Evolutionary conservation across 106 monocot species (phyloP).

Genomic region (Cymbidium sinense): DNA sequence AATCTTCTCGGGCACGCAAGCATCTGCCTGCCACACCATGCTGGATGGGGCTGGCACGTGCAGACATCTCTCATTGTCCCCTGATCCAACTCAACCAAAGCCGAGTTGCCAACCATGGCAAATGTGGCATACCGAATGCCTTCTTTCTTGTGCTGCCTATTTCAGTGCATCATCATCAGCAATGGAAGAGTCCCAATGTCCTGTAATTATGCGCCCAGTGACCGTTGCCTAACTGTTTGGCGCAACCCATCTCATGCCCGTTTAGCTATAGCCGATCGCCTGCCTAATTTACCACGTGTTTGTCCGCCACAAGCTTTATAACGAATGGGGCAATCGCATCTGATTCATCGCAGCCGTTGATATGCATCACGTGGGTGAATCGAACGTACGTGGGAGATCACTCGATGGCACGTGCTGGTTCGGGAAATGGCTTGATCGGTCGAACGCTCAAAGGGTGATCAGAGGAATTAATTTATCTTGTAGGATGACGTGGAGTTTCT

Average conservation of each 20-base stretch:
- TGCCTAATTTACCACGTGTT: constrained; percentile 7
- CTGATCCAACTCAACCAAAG: not conserved
- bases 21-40: not conserved
- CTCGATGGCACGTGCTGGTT: not conserved
- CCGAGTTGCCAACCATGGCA: constrained; percentile 2
- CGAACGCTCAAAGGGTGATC: no score
- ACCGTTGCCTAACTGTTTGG: constrained; percentile 9
- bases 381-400: not conserved
- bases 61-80: not conserved
- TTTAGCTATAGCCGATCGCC: not conserved
- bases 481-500: not conserved
- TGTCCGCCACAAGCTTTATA: not conserved
- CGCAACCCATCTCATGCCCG: not conserved
- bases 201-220: not conserved
- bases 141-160: not conserved
- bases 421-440: not conserved
- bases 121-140: constrained; percentile 7
- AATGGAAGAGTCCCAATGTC: not conserved
- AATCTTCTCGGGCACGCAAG: no score
- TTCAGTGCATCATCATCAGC: not conserved
- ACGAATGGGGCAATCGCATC: not conserved
- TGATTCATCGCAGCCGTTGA: not conserved
- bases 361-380: constrained; percentile 1
- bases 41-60: not conserved
- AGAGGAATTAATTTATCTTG: no score